These are phyloP conservation scores for Epichloe bromicola DNA, from an alignment of 2,329 filamentous ascomycete species.

Conservation along the genomic window DNA sequence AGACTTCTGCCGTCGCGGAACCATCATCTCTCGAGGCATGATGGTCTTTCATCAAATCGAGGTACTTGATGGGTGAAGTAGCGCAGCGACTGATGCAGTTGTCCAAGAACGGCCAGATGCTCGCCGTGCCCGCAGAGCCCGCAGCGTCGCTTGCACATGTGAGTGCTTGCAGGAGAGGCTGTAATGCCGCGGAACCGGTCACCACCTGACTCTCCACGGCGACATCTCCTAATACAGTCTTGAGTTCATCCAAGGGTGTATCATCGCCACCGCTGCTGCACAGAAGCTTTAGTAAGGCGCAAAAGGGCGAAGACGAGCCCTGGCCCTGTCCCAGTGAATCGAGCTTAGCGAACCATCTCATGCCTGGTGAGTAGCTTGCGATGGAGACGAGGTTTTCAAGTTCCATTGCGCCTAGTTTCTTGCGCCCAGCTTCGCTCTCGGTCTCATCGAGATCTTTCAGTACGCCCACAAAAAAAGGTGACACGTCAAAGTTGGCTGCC, in stretches of 20 bases:
- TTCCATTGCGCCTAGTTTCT: conserved; percentile 53
- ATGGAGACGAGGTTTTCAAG: conserved; percentile 72
- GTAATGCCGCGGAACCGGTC: conserved; percentile 34
- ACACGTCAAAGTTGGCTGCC: conserved; percentile 79
- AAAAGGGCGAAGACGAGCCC: conserved; percentile 48
- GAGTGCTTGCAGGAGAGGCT: conserved; percentile 29
- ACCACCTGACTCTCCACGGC: conserved; percentile 55
- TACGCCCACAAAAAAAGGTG: conserved; percentile 59
- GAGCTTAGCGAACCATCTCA: conserved; percentile 80
- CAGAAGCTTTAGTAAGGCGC: conserved; percentile 46
- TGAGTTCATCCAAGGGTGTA: conserved; percentile 30
- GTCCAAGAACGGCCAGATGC: conserved; percentile 61
- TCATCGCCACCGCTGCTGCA: conserved; percentile 18
- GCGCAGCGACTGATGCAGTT: conserved; percentile 69
- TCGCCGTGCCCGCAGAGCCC: conserved; percentile 18
- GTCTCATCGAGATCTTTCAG: conserved; percentile 48
- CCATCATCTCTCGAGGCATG: conserved; percentile 17
- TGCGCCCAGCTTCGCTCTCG: conserved; percentile 33
- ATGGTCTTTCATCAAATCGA: conserved; percentile 51
- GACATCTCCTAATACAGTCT: conserved; percentile 44
- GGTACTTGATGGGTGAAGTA: conserved; percentile 68
- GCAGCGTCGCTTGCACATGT: conserved; percentile 11
- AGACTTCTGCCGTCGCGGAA: conserved; percentile 9
- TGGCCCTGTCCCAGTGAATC: conserved; percentile 39
- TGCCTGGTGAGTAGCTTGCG: conserved; percentile 65